Evolutionary conservation across 345 rosid genomes (phyloP).

Genomic region (Heritiera littoralis): DNA sequence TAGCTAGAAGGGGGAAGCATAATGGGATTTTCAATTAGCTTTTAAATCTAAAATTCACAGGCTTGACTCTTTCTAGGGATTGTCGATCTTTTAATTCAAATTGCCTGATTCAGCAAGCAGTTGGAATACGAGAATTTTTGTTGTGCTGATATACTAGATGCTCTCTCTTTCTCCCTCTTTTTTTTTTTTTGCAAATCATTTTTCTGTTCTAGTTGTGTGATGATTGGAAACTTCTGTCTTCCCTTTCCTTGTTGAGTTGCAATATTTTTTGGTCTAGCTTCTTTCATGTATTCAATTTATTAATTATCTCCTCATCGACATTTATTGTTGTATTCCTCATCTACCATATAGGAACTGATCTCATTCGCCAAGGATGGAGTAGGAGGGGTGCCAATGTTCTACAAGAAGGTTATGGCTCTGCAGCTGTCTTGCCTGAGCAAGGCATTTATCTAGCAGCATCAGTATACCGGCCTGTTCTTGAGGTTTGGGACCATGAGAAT

Average conservation of each 20-base stretch:
- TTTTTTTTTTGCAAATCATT: not conserved
- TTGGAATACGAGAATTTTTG: not conserved
- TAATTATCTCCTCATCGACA: not conserved
- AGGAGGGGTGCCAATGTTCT: conserved; percentile 72
- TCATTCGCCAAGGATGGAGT: conserved; percentile 91
- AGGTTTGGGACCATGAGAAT: conserved; percentile 53
- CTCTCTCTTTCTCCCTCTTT: not conserved
- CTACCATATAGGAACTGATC: conserved; percentile 57
- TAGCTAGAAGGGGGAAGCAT: not conserved
- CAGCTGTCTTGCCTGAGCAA: conserved; percentile 95
- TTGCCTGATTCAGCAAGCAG: conserved; percentile 7
- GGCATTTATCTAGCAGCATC: conserved; percentile 98
- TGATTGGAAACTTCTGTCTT: not conserved
- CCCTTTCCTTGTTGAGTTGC: not conserved
- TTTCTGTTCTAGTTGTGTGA: not conserved
- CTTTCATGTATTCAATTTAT: not conserved
- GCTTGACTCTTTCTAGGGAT: not conserved
- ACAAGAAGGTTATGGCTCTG: conserved; percentile 98
- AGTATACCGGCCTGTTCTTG: conserved; percentile 87
- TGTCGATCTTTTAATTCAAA: not conserved
- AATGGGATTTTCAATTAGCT: conserved; percentile 9
- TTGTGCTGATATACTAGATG: not conserved
- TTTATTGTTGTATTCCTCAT: conserved; percentile 10
- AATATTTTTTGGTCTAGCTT: not conserved
- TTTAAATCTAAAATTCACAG: not conserved